A percentile compares a stretch with the other conserved stretches of the same genome.
Evolutionary conservation across 1,284 basidiomycete genomes (phyloP).

Genomic region (Marasmius sp.): DNA sequence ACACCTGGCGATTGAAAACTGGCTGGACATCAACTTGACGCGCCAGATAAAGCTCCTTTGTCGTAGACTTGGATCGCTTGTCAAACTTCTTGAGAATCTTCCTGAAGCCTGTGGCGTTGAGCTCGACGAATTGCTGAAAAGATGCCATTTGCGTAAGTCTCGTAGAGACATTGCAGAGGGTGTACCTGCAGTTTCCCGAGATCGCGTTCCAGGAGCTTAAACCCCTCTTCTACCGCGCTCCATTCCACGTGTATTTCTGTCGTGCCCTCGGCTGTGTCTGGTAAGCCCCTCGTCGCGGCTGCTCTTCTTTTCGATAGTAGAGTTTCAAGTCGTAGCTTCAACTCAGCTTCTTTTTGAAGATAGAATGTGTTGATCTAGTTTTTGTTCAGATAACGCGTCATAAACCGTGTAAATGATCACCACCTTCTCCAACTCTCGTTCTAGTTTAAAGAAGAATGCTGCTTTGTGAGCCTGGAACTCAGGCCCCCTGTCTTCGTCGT

Average conservation of each 20-base stretch:
- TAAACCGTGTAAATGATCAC: conserved; percentile 14
- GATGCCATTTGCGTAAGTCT: conserved; percentile 20
- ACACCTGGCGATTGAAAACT: conserved; percentile 92
- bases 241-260: conserved; percentile 81
- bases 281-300: conserved; percentile 70
- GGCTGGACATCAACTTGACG: conserved; percentile 99
- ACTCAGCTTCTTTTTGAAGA: conserved; percentile 95
- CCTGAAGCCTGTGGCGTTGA: conserved; percentile 96
- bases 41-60: conserved; percentile 94
- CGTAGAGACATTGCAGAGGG: conserved; percentile 17
- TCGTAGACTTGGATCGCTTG: conserved; percentile 92
- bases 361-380: conserved; percentile 97
- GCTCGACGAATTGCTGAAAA: conserved; percentile 91
- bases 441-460: conserved; percentile 98
- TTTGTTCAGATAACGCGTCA: neutral
- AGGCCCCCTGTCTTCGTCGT: conserved; percentile 68
- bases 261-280: conserved; percentile 57
- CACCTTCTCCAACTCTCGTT: conserved; percentile 97
- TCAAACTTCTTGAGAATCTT: conserved; percentile 99
- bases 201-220: conserved; percentile 92
- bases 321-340: conserved; percentile 89
- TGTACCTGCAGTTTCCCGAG: conserved; percentile 91
- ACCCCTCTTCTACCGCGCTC: conserved; percentile 94
- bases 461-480: conserved; percentile 94
- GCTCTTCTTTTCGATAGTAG: conserved; percentile 92